Evolutionary conservation across 2,329 filamentous ascomycete genomes (phyloP).

Genomic region (Fusarium camptoceras): DNA sequence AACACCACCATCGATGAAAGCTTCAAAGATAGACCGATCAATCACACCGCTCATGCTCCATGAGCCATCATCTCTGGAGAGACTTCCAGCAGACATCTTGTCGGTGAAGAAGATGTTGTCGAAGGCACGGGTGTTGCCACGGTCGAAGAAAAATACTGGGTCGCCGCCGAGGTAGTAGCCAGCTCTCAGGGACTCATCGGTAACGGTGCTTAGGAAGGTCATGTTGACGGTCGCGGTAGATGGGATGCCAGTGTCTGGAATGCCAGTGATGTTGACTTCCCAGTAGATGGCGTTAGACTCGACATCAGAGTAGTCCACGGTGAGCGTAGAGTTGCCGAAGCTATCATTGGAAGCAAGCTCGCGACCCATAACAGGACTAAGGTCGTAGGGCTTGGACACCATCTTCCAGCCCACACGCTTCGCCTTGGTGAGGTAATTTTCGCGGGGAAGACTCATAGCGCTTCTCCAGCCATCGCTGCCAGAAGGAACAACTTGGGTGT

Average conservation of each 20-base stretch:
- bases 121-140: slow-evolving; percentile 45
- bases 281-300: slow-evolving; percentile 63
- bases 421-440: slow-evolving; percentile 63
- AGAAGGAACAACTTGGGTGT: slow-evolving; percentile 48
- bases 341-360: slow-evolving; percentile 57
- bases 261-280: slow-evolving; percentile 63
- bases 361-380: slow-evolving; percentile 59
- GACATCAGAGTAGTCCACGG: slow-evolving; percentile 60
- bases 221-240: slow-evolving; percentile 48
- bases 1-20: slow-evolving; percentile 51
- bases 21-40: slow-evolving; percentile 52
- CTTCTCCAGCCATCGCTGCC: slow-evolving; percentile 50
- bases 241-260: slow-evolving; percentile 34
- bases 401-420: slow-evolving; percentile 64
- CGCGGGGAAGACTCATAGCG: slow-evolving; percentile 55
- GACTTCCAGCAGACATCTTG: slow-evolving; percentile 44
- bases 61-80: slow-evolving; percentile 17
- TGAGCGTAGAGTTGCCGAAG: slow-evolving; percentile 61
- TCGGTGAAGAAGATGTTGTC: slow-evolving; percentile 51
- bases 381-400: slow-evolving; percentile 62
- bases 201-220: slow-evolving; percentile 40
- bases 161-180: slow-evolving; percentile 47
- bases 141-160: slow-evolving; percentile 47
- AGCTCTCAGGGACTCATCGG: slow-evolving; percentile 45
- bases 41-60: slow-evolving; percentile 51